phyloP scores from a whole-genome alignment of 2,329 filamentous ascomycete genomes.

The Stagonosporopsis cucurbitacearum region DNA sequence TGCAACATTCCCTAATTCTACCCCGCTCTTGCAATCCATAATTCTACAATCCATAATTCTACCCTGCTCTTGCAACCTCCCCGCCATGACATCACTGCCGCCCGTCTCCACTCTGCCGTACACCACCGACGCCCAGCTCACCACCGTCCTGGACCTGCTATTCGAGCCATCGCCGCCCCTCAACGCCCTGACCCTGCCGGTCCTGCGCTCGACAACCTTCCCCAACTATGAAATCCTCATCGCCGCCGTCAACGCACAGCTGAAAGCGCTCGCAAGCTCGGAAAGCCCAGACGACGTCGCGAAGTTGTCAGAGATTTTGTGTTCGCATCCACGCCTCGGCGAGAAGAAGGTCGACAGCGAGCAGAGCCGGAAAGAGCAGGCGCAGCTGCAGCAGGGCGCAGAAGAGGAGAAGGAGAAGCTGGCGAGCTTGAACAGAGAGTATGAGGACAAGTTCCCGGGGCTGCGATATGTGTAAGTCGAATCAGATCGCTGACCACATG shows the following conservation, averaged over 20 bases:
- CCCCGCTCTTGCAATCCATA: conserved; percentile 1
- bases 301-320: conserved; percentile 74
- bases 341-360: conserved; percentile 82
- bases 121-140: conserved; percentile 63
- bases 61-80: neutral
- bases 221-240: conserved; percentile 74
- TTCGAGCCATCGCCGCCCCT: conserved; percentile 84
- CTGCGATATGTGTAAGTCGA: conserved; percentile 73
- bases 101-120: conserved; percentile 62
- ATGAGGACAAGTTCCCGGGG: conserved; percentile 81
- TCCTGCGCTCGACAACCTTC: conserved; percentile 67
- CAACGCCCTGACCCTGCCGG: conserved; percentile 72
- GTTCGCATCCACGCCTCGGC: conserved; percentile 83
- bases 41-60: conserved; percentile 7
- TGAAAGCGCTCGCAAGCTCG: conserved; percentile 54
- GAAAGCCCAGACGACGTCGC: conserved; percentile 56
- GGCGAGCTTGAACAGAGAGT: conserved; percentile 72
- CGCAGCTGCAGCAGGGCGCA: conserved; percentile 65
- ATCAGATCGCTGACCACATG: neutral
- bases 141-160: conserved; percentile 72
- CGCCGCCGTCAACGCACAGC: conserved; percentile 66
- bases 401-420: conserved; percentile 65
- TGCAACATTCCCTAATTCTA: conserved; percentile 11
- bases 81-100: conserved; percentile 59
- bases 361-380: conserved; percentile 82